A percentile compares a stretch with the other conserved stretches of the same genome.
phyloP scores from a whole-genome alignment of 495 filamentous ascomycete genomes.

The Daldinia loculata region DNA sequence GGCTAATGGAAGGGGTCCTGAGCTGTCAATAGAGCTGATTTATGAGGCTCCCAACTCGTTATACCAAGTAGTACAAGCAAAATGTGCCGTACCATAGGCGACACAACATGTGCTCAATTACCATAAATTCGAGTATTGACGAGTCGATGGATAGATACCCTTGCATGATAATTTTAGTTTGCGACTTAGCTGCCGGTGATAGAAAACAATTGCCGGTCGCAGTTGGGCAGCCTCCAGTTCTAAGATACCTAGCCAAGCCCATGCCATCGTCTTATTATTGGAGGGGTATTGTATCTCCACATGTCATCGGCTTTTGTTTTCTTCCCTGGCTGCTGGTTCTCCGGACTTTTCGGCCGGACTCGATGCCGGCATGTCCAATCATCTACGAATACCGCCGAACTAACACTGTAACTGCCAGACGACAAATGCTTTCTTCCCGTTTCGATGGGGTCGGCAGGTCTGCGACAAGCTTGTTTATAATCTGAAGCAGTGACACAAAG shows the following conservation, averaged over 20 bases:
- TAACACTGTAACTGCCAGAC: not conserved
- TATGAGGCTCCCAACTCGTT: slow-evolving; percentile 27
- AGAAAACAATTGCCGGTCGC: slow-evolving; percentile 43
- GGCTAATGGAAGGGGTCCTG: not conserved
- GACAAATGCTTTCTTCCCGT: not conserved
- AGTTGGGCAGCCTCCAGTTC: slow-evolving; percentile 31
- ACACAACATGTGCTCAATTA: slow-evolving; percentile 30
- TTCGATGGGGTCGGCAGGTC: slow-evolving; percentile 4
- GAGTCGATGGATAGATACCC: slow-evolving; percentile 31
- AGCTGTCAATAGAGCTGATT: slow-evolving; percentile 21
- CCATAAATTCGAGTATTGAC: slow-evolving; percentile 10
- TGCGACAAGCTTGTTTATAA: not conserved
- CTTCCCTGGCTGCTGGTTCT: slow-evolving; percentile 35
- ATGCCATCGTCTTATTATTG: slow-evolving; percentile 29
- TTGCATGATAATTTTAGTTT: slow-evolving; percentile 42
- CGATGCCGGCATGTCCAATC: slow-evolving; percentile 34
- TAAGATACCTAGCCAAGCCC: slow-evolving; percentile 38
- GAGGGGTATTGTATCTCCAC: slow-evolving; percentile 40
- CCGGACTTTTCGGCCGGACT: slow-evolving; percentile 39
- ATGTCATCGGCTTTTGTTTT: slow-evolving; percentile 42
- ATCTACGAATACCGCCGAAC: slow-evolving; percentile 38
- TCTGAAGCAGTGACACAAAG: slow-evolving; percentile 10
- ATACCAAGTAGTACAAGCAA: slow-evolving; percentile 18
- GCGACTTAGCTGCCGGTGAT: slow-evolving; percentile 40
- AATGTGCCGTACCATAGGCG: slow-evolving; percentile 20